Evolutionary conservation across 1,284 basidiomycete species (phyloP).

Genomic region (Ceratobasidium sp.): DNA sequence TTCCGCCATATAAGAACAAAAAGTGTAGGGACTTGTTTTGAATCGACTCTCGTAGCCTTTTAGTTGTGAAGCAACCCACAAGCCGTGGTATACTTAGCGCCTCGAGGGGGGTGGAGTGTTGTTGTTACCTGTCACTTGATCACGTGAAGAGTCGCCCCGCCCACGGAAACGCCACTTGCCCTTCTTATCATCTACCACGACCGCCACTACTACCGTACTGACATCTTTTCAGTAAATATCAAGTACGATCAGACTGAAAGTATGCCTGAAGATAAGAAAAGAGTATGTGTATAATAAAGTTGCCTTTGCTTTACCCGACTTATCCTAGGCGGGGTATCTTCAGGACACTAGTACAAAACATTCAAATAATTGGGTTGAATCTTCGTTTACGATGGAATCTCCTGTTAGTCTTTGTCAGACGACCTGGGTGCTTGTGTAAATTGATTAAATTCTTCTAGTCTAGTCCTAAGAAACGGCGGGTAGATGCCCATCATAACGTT

Average conservation of each 20-base stretch:
- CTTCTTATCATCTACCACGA: neutral
- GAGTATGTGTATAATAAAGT: neutral
- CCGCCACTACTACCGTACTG: neutral
- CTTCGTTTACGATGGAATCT: conserved; percentile 27
- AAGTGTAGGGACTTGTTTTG: too few relatives aligned
- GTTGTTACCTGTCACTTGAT: too few relatives aligned
- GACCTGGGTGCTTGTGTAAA: neutral
- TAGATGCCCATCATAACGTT: conserved; percentile 7
- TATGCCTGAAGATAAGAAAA: neutral
- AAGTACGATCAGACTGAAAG: too few relatives aligned
- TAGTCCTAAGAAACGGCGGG: conserved; percentile 14
- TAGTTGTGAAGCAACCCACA: neutral
- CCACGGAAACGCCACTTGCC: too few relatives aligned
- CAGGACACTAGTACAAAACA: conserved; percentile 22
- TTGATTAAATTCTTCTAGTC: conserved; percentile 9
- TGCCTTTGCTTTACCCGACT: neutral
- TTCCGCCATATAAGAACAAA: conserved; percentile 19
- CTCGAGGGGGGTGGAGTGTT: too few relatives aligned
- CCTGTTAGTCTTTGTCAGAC: conserved; percentile 17
- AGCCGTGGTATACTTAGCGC: neutral
- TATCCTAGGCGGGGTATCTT: neutral
- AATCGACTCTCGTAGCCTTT: neutral
- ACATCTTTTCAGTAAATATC: too few relatives aligned
- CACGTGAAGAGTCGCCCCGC: too few relatives aligned
- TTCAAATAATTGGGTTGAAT: conserved; percentile 24